Conservation (phyloP, 176 grass and related monocot species). For the Eragrostis curvula region DNA sequence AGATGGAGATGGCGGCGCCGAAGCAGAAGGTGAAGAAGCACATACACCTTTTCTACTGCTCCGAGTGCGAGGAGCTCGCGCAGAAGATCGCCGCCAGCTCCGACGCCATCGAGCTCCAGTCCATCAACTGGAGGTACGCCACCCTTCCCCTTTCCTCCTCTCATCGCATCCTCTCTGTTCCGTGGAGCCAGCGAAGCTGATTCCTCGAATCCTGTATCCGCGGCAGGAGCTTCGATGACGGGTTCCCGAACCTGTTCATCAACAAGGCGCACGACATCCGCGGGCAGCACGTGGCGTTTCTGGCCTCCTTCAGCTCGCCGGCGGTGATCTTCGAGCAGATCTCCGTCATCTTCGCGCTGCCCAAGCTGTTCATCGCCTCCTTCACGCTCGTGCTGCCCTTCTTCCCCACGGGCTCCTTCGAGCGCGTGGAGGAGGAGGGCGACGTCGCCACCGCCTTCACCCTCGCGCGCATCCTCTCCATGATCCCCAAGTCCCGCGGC, state of each 20-base stretch:
- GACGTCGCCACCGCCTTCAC: conserved; percentile 97
- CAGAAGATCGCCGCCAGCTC: conserved; percentile 60
- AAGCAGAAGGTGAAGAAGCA: conserved; percentile 71
- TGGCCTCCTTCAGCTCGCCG: conserved; percentile 94
- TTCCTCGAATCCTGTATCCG: background rate
- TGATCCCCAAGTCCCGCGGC: conserved; percentile 87
- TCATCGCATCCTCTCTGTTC: background rate
- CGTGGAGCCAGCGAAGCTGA: background rate
- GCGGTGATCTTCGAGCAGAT: conserved; percentile 92
- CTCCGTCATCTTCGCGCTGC: conserved; percentile 86
- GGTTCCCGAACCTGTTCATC: conserved; percentile 98
- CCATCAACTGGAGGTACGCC: conserved; percentile 83
- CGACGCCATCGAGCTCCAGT: conserved; percentile 75
- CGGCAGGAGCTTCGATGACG: conserved; percentile 84
- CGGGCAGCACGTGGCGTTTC: conserved; percentile 93
- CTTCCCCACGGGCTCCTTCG: conserved; percentile 95
- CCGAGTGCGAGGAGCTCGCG: conserved; percentile 82
- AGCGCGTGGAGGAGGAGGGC: conserved; percentile 96
- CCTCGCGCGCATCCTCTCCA: conserved; percentile 85
- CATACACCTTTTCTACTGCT: conserved; percentile 88
- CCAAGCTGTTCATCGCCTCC: conserved; percentile 88
- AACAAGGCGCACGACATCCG: conserved; percentile 87
- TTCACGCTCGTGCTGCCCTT: conserved; percentile 95
- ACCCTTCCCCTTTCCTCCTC: background rate
- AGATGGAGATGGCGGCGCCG: conserved; percentile 44